Evolutionary conservation across 2,329 filamentous ascomycete species (phyloP).

Genomic region (Xylariaceae sp.): DNA sequence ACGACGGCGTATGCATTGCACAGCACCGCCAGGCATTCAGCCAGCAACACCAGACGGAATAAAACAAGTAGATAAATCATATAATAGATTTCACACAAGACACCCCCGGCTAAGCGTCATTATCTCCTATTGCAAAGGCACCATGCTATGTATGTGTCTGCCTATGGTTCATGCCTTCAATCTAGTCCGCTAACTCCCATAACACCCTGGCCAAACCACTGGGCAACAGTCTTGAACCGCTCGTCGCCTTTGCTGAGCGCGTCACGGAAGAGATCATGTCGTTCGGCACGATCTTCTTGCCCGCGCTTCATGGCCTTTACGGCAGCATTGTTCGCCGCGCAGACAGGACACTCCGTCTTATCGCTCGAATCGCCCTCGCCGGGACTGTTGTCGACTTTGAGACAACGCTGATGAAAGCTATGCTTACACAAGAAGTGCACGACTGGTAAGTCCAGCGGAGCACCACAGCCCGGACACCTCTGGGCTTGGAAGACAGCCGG

Average conservation of each 20-base stretch:
- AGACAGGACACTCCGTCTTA: slow-evolving; percentile 79
- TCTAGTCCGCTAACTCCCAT: slow-evolving; percentile 47
- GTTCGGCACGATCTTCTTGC: slow-evolving; percentile 78
- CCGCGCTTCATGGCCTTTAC: slow-evolving; percentile 80
- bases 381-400: slow-evolving; percentile 46
- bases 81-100: slow-evolving; percentile 1
- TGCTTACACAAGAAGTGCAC: slow-evolving; percentile 98
- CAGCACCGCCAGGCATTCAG: neutral
- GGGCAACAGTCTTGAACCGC: slow-evolving; percentile 82
- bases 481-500: slow-evolving; percentile 87
- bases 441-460: slow-evolving; percentile 74
- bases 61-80: neutral
- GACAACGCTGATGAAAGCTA: slow-evolving; percentile 87
- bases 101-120: slow-evolving; percentile 4
- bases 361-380: slow-evolving; percentile 38
- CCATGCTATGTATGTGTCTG: neutral
- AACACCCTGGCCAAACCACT: slow-evolving; percentile 92
- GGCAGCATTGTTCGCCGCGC: slow-evolving; percentile 76
- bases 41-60: neutral
- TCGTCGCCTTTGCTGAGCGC: slow-evolving; percentile 71
- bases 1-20: neutral
- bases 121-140: slow-evolving; percentile 1
- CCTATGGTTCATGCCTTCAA: neutral
- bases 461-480: slow-evolving; percentile 76
- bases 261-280: slow-evolving; percentile 83